A percentile compares a stretch with the other conserved stretches of the same genome.
These are phyloP conservation scores for Acacia melanoxylon DNA, from an alignment of 306 rosid species.

Conservation along the genomic window DNA sequence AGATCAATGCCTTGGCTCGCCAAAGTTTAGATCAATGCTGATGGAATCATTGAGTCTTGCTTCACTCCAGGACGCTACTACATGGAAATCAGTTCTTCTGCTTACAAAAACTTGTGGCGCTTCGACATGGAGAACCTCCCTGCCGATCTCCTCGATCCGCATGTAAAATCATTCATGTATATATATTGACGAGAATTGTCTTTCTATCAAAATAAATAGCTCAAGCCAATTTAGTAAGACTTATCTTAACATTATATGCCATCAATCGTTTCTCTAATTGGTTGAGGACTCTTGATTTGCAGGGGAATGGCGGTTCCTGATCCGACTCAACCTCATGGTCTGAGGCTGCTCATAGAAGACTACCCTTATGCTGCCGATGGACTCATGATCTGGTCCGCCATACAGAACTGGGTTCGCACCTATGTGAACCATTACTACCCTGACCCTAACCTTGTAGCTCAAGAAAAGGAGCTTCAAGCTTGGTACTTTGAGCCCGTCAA, in stretches of 20 bases:
- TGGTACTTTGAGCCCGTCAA: constrained; percentile 89
- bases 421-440: constrained; percentile 84
- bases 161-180: constrained; percentile 35
- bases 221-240: no score
- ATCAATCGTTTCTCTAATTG: no score
- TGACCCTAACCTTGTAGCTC: constrained; percentile 45
- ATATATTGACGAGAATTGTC: no score
- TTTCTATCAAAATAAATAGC: no score
- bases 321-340: constrained; percentile 79
- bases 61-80: constrained; percentile 83
- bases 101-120: constrained; percentile 76
- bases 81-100: constrained; percentile 81
- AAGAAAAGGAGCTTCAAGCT: constrained; percentile 77
- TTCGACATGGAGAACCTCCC: constrained; percentile 82
- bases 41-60: constrained; percentile 70
- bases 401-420: constrained; percentile 72
- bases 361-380: constrained; percentile 94
- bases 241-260: no score
- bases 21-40: constrained; percentile 64
- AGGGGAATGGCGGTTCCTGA: constrained; percentile 94
- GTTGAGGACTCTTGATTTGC: background rate
- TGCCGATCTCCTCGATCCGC: constrained; percentile 74
- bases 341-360: constrained; percentile 70
- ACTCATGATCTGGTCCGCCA: constrained; percentile 81
- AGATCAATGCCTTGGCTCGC: constrained; percentile 74